Conservation (phyloP, 2,329 filamentous ascomycete genomes). For the Pseudocercospora cruenta region DNA sequence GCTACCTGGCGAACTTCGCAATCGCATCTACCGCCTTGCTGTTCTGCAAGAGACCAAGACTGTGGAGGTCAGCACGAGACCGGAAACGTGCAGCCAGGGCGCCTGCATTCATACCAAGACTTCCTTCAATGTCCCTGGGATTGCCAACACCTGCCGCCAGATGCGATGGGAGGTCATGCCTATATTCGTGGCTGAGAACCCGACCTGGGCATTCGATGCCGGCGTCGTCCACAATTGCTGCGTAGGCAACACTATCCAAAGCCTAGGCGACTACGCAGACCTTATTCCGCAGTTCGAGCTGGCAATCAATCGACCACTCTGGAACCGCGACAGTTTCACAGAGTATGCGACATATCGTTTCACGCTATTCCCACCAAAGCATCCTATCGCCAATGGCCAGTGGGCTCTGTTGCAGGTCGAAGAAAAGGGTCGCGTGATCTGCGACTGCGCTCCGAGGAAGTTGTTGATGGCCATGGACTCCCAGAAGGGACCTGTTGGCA, state of each 20-base stretch:
- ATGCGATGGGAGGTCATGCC: conserved; percentile 31
- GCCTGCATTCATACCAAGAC: conserved; percentile 26
- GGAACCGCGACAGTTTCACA: conserved; percentile 14
- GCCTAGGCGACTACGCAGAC: conserved; percentile 24
- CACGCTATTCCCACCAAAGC: conserved; percentile 9
- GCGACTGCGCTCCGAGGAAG: conserved; percentile 16
- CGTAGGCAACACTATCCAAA: conserved; percentile 24
- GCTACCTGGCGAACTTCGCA: conserved; percentile 34
- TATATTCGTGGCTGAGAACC: conserved; percentile 32
- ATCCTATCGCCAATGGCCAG: background rate
- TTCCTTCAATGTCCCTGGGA: conserved; percentile 25
- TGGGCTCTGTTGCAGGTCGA: conserved; percentile 6
- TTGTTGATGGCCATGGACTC: conserved; percentile 4
- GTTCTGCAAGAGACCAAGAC: conserved; percentile 19
- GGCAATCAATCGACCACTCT: conserved; percentile 22
- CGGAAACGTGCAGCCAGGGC: conserved; percentile 23
- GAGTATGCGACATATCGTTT: conserved; percentile 26
- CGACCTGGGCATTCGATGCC: conserved; percentile 29
- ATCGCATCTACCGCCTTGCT: conserved; percentile 32
- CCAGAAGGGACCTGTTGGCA: conserved; percentile 5
- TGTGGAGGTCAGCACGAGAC: conserved; percentile 24
- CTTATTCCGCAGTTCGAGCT: conserved; percentile 25
- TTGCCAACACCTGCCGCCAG: conserved; percentile 32
- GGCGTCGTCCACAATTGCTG: conserved; percentile 31
- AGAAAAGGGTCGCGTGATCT: conserved; percentile 8